These are phyloP conservation scores for Coemansia sp. DNA, from an alignment of 192 early-diverging fungal genomes.

Conservation along the genomic window DNA sequence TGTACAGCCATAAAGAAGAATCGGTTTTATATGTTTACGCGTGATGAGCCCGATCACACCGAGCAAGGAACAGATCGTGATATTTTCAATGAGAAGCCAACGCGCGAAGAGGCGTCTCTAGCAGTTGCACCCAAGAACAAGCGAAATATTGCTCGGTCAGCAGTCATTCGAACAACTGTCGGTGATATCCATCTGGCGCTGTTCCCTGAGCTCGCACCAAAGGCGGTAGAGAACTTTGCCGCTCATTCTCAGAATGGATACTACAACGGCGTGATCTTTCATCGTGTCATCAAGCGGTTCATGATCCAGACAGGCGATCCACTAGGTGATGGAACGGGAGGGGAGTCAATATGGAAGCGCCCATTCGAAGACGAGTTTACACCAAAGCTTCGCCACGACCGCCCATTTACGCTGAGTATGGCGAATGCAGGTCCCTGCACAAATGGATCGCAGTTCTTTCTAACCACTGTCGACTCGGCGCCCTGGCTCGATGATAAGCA, in stretches of 20 bases:
- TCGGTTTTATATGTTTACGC: constrained; percentile 92
- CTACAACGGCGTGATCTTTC: constrained; percentile 92
- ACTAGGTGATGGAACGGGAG: constrained; percentile 90
- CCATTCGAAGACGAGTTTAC: constrained; percentile 95
- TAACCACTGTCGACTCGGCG: constrained; percentile 78
- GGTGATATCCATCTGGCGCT: constrained; percentile 90
- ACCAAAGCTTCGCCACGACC: constrained; percentile 75
- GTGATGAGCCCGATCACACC: constrained; percentile 69
- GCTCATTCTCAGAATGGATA: constrained; percentile 82
- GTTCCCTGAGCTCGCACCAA: constrained; percentile 83
- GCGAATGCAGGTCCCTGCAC: constrained; percentile 89
- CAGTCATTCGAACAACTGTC: constrained; percentile 82
- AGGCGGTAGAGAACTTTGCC: constrained; percentile 92
- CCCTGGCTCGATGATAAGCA: constrained; percentile 98
- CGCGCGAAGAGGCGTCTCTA: constrained; percentile 91
- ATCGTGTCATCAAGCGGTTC: constrained; percentile 94
- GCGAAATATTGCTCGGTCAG: constrained; percentile 58
- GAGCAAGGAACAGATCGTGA: constrained; percentile 72
- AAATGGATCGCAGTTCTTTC: constrained; percentile 95
- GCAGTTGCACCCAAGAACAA: constrained; percentile 65
- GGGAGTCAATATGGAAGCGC: constrained; percentile 86
- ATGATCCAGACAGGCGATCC: constrained; percentile 97
- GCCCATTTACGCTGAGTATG: constrained; percentile 92
- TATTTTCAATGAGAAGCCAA: constrained; percentile 97
- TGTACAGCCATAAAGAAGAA: constrained; percentile 88